Evolutionary conservation across 441 rosid species (phyloP), one percentile per base, ranked within the genome.

Genomic region (Raphanus hybrid): DNA sequence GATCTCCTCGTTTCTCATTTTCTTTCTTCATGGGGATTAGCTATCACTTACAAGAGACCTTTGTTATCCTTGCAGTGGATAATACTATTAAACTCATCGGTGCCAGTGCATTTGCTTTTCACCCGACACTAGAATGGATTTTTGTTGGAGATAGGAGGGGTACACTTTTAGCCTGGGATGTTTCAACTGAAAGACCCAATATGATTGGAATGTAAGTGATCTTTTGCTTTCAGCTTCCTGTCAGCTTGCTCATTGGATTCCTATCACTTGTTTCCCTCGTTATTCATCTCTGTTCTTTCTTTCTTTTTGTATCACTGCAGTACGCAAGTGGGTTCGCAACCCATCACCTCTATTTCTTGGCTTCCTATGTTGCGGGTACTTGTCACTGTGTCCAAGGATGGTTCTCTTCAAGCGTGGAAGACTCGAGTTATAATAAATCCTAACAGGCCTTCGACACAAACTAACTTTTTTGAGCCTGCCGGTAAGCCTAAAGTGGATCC

Each of bases 81-180:
- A 91, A 89, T 82, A 92, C 98, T 82, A 92, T 96, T 74, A 96
- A 89, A 86, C 98, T 96, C 74, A 71, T 91, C 60, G 99, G 99
- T 69, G 97, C 99, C 59, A 88, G 97, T 78, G 88, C 99, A 45
- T 92, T 96, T 81, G 98, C 98, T 81, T 96, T 96, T 84, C 99
- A 96, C 73, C 98, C 98, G 2, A 88, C 88, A 60, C 81, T 96
- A 78, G 99, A 96, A 78, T 96, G 99, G 98, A 86, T 96, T 68
- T 94, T 96, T 88, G 97, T 96, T 82, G 98, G 99, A 79, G 98
- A 96, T 86, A 91, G 99, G 88, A 89, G 95, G 75, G 98, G 98
- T 73, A 91, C 97, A 32, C 59, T 54, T 80, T 82, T 96, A 86
- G 98, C 98, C 3, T 96, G 99, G 99, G 99, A 96, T 89, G 94